phyloP scores from a whole-genome alignment of 2,329 filamentous ascomycete genomes.

The Aureobasidium mangrovei region DNA sequence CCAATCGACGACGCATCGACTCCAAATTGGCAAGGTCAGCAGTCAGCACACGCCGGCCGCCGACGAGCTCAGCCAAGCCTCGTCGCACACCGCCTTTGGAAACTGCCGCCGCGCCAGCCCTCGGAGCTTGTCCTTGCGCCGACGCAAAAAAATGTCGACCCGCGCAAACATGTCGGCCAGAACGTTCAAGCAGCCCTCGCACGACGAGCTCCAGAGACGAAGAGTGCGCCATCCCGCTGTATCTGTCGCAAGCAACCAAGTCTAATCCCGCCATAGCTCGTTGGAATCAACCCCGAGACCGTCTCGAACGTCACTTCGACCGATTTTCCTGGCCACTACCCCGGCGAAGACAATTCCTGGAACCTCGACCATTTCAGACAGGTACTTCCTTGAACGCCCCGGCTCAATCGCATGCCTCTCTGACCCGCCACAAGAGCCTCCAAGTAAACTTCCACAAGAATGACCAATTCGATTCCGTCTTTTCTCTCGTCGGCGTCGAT shows the following conservation, averaged over 20 bases:
- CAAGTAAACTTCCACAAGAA: slow-evolving; percentile 78
- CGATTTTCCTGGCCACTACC: slow-evolving; percentile 86
- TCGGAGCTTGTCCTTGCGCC: neutral
- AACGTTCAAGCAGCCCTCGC: slow-evolving; percentile 13
- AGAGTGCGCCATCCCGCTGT: slow-evolving; percentile 23
- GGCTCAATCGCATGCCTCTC: neutral
- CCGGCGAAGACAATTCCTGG: slow-evolving; percentile 80
- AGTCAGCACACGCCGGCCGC: neutral
- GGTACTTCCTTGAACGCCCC: slow-evolving; percentile 28
- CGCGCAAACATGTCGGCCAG: slow-evolving; percentile 7
- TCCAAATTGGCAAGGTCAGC: slow-evolving; percentile 5
- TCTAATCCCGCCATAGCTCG: slow-evolving; percentile 41
- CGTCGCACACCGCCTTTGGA: neutral
- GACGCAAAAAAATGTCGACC: slow-evolving; percentile 1
- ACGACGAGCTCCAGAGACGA: slow-evolving; percentile 52
- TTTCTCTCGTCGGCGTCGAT: slow-evolving; percentile 87
- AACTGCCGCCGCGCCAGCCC: no score
- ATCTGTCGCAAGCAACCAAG: neutral
- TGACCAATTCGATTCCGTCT: slow-evolving; percentile 65
- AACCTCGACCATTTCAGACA: slow-evolving; percentile 61
- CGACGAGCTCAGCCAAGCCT: no score
- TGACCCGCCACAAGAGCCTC: slow-evolving; percentile 45
- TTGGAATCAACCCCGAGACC: slow-evolving; percentile 82
- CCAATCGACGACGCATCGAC: slow-evolving; percentile 3
- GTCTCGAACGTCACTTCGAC: slow-evolving; percentile 82